Evolutionary conservation across 305 asterid genomes (phyloP).

Genomic region (Fraxinus xanthoxyloides): DNA sequence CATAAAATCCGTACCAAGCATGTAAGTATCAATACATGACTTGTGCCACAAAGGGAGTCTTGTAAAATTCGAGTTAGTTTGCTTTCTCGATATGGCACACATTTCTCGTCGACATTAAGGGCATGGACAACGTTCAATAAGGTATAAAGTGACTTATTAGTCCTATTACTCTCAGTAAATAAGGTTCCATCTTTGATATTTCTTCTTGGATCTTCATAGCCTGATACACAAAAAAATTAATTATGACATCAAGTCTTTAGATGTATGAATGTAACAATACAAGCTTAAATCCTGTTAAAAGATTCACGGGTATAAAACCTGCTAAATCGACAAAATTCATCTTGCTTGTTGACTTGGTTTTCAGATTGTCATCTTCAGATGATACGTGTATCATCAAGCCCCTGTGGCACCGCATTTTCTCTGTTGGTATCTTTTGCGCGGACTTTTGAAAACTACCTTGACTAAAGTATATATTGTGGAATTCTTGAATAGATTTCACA

Average conservation of each 20-base stretch:
- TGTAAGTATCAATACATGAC: conserved; percentile 56
- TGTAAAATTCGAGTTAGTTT: conserved; percentile 73
- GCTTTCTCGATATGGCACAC: conserved; percentile 78
- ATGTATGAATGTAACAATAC: neutral
- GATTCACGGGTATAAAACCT: conserved; percentile 36
- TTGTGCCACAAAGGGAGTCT: conserved; percentile 69
- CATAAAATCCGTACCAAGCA: conserved; percentile 55
- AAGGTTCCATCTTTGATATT: conserved; percentile 45
- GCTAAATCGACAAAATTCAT: conserved; percentile 85
- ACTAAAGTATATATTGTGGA: conserved; percentile 36
- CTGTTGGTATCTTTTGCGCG: conserved; percentile 34
- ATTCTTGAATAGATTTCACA: conserved; percentile 53
- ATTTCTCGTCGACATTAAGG: conserved; percentile 50
- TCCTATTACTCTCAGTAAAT: conserved; percentile 49
- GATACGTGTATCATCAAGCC: conserved; percentile 60
- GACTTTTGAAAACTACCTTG: conserved; percentile 27
- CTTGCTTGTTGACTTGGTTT: conserved; percentile 41
- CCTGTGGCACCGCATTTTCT: conserved; percentile 48
- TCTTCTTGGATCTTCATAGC: conserved; percentile 66
- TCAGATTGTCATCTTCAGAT: conserved; percentile 36
- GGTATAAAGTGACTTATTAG: conserved; percentile 55
- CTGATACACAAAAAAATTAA: conserved; percentile 33
- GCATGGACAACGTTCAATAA: conserved; percentile 68
- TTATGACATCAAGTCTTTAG: neutral
- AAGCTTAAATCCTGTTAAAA: neutral